A percentile compares a stretch with the other conserved stretches of the same genome.
Conservation (phyloP, 1,139 yeast species). For the Yamadazyma trypodendri region DNA sequence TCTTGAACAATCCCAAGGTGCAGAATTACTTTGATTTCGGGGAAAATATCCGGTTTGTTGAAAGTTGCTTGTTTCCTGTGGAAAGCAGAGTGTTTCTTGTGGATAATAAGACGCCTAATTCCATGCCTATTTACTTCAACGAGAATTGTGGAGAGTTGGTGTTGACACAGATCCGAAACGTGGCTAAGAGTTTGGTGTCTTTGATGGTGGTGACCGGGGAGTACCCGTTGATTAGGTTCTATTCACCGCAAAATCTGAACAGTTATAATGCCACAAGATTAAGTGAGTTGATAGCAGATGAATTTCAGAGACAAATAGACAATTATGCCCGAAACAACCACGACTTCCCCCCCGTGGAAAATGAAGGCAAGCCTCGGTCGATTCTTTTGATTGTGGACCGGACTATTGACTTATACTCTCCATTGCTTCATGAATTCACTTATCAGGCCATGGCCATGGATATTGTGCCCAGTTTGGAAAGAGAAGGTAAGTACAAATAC, state of each 20-base stretch:
- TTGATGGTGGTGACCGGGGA: conserved; percentile 81
- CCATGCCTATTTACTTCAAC: conserved; percentile 76
- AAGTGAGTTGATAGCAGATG: conserved; percentile 71
- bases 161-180: conserved; percentile 52
- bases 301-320: conserved; percentile 70
- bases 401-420: conserved; percentile 78
- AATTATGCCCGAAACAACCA: conserved; percentile 68
- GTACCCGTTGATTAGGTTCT: conserved; percentile 81
- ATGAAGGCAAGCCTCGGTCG: conserved; percentile 63
- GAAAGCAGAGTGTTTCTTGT: conserved; percentile 42
- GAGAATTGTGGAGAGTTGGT: conserved; percentile 62
- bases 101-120: conserved; percentile 42
- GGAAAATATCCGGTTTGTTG: conserved; percentile 25
- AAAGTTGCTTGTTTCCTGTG: conserved; percentile 31
- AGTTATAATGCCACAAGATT: conserved; percentile 56
- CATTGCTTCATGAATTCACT: conserved; percentile 86
- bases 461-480: conserved; percentile 48
- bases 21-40: conserved; percentile 31
- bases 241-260: conserved; percentile 48
- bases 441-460: conserved; percentile 95
- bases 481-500: conserved; percentile 59
- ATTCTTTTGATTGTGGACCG: conserved; percentile 78
- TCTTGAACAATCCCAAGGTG: conserved; percentile 32
- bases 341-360: conserved; percentile 60
- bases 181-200: conserved; percentile 66